Conservation (phyloP, 1,284 basidiomycete genomes). For the Cutaneotrichosporon cyanovorans region DNA sequence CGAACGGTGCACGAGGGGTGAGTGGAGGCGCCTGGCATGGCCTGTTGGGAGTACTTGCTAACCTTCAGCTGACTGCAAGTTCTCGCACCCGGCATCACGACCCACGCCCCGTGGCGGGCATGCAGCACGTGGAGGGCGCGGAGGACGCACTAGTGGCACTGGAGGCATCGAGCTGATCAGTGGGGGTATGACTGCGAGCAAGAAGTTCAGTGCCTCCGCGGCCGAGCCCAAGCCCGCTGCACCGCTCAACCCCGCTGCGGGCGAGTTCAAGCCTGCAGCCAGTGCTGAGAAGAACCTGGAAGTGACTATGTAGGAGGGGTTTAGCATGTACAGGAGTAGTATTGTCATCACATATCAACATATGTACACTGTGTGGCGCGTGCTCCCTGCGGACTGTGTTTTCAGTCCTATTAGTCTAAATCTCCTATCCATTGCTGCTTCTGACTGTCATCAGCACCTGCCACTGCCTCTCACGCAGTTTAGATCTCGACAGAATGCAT, state of each 20-base stretch:
- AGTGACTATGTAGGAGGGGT: constrained; percentile 12
- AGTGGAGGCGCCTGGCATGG: too few species aligned
- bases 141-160: background rate
- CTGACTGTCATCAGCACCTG: too few species aligned
- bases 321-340: too few species aligned
- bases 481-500: too few species aligned
- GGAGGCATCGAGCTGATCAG: background rate
- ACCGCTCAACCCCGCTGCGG: constrained; percentile 25
- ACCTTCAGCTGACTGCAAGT: constrained; percentile 33
- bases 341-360: background rate
- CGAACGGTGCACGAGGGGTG: constrained; percentile 38
- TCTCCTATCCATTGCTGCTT: background rate
- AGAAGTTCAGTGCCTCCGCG: constrained; percentile 24
- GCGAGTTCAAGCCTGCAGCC: constrained; percentile 29
- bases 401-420: background rate
- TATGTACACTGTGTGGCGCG: too few species aligned
- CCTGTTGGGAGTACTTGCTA: too few species aligned
- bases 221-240: background rate
- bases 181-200: constrained; percentile 26
- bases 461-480: too few species aligned
- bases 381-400: too few species aligned
- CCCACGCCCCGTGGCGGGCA: constrained; percentile 18
- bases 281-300: constrained; percentile 16
- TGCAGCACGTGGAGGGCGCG: constrained; percentile 1
- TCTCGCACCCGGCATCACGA: constrained; percentile 29